Evolutionary conservation across 2,329 filamentous ascomycete genomes (phyloP), one percentile per base, ranked within the genome.

Genomic region (Alternaria sp.): DNA sequence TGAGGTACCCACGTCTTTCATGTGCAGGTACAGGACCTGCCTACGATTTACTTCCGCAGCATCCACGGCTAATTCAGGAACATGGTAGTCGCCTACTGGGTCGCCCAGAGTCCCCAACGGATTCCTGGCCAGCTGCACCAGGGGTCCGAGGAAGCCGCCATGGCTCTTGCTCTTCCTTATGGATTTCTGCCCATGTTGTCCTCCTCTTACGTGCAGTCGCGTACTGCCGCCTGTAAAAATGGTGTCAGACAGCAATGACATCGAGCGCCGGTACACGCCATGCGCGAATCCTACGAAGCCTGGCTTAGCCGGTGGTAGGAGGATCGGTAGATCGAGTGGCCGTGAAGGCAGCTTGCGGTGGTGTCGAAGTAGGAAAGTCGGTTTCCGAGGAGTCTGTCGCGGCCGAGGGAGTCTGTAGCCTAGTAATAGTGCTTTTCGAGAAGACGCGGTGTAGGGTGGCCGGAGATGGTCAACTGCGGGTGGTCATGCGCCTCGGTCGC

Each of bases 21-120:
- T 86, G 66, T 86, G 86, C 65, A 89, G 76, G 64, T 87, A 86
- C 45, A 93, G 78, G 10, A 90, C 83, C 73, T 90, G 87, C 76
- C 86, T 89, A 63, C 85, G 74, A 51, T 69, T 70, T 50, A 56
- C 57, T 45, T 65, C 57, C 19, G 67, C 58, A 51, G 65, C 61
- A 46, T 32, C 25, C 21, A 30, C 32, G 23, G 59, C 55, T 21
- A 54, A 47, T 10, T 58, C 52, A 55, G 67, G 68, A n/a, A 74
- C 69, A 36, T 67, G 66, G 57, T 67, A 59, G 56, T 47, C 64
- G 64, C 59, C 47, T 23, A 66, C 54, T 19, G 54, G 64, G 54
- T 57, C 62, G 28, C 62, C 58, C 40, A 74, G 47, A n/a, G 74
- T 65, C 5, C 69, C 72, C 10, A 76, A 68, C 5, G 80, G 80